Conservation (phyloP, 2,329 filamentous ascomycete species). For the Leptographium galeiforme region DNA sequence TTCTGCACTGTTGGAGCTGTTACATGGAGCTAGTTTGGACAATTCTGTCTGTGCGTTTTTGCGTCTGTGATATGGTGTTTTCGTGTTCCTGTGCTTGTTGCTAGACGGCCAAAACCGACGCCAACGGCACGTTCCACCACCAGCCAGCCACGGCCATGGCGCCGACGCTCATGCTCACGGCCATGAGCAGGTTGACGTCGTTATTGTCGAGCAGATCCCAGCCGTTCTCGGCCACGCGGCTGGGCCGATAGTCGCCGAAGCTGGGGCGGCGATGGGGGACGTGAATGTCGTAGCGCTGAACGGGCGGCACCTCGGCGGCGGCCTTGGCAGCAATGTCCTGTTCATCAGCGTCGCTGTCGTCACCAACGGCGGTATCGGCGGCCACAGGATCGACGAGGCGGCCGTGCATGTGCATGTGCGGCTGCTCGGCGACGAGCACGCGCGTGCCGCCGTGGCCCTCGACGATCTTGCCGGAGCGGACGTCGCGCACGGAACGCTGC, state of each 20-base stretch:
- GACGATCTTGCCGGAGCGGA: constrained; percentile 71
- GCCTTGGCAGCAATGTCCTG: constrained; percentile 17
- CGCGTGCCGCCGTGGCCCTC: constrained; percentile 66
- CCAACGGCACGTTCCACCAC: constrained; percentile 44
- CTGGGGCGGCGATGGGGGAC: constrained; percentile 37
- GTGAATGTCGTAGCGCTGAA: constrained; percentile 30
- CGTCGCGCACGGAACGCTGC: constrained; percentile 77
- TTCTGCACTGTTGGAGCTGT: too few species aligned
- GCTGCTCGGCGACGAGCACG: constrained; percentile 26
- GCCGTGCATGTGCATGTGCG: constrained; percentile 2
- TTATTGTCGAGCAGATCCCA: constrained; percentile 84
- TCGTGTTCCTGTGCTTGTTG: neutral
- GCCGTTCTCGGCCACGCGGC: constrained; percentile 50
- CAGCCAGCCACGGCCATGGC: constrained; percentile 55
- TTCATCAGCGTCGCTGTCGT: constrained; percentile 23
- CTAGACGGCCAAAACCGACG: constrained; percentile 22
- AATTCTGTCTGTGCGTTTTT: neutral
- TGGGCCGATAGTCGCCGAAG: constrained; percentile 43
- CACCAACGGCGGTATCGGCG: neutral
- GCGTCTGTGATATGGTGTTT: neutral
- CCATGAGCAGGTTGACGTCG: constrained; percentile 89
- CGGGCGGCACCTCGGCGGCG: constrained; percentile 18
- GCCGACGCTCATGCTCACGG: constrained; percentile 62
- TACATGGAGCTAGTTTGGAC: neutral
- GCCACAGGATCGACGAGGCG: neutral